A percentile compares a stretch with the other conserved stretches of the same genome.
Evolutionary conservation across 163 green algal genomes (phyloP).

Genomic region (Scenedesmus sp.): DNA sequence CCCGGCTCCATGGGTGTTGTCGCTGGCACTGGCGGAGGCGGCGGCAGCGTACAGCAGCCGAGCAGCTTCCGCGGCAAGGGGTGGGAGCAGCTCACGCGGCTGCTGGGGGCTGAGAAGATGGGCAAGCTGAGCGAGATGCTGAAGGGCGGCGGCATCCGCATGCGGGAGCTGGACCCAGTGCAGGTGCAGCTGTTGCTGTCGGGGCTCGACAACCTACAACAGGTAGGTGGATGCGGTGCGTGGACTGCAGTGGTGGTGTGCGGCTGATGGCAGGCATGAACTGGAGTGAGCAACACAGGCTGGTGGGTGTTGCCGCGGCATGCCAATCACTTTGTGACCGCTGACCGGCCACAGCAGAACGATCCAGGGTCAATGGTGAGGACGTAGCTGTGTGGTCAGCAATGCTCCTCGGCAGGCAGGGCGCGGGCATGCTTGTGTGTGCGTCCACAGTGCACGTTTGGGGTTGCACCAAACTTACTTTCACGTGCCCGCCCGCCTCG

Average conservation of each 20-base stretch:
- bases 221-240: neutral
- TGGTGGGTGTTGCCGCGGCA: too few species aligned
- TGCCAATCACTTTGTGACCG: too few species aligned
- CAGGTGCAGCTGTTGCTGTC: neutral
- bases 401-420: too few species aligned
- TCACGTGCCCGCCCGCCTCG: too few species aligned
- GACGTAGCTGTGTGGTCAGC: too few species aligned
- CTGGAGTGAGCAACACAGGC: too few species aligned
- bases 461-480: too few species aligned
- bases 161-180: neutral
- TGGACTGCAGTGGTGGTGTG: neutral
- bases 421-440: too few species aligned
- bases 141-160: constrained; percentile 13
- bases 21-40: neutral
- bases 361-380: too few species aligned
- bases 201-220: neutral
- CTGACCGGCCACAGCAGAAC: too few species aligned
- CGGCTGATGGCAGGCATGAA: neutral
- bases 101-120: constrained; percentile 9
- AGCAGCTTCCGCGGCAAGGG: constrained; percentile 22
- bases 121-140: constrained; percentile 16
- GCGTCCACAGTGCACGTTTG: too few species aligned
- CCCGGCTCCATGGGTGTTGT: neutral
- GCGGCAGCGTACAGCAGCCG: neutral
- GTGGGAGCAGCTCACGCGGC: constrained; percentile 35